phyloP scores from a whole-genome alignment of 2,329 filamentous ascomycete species.

The Magnaporthiopsis rhizophila region DNA sequence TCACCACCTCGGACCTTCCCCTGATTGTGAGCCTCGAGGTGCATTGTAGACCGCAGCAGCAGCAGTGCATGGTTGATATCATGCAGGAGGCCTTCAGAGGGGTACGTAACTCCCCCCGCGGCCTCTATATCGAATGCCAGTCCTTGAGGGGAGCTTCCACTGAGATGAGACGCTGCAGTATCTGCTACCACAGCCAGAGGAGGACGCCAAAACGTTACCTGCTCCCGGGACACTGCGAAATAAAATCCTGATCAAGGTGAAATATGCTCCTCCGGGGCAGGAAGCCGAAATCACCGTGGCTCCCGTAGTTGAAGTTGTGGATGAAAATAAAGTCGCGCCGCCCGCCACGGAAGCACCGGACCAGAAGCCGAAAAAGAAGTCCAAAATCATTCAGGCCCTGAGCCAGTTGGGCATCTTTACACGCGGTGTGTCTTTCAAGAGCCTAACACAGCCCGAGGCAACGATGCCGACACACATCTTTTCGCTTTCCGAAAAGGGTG shows the following conservation, averaged over 20 bases:
- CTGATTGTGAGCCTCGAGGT: conserved; percentile 94
- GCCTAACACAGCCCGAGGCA: conserved; percentile 64
- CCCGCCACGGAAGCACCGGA: conserved; percentile 7
- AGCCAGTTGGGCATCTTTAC: conserved; percentile 77
- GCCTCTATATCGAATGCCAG: neutral
- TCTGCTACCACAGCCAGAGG: conserved; percentile 50
- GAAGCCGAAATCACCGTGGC: neutral
- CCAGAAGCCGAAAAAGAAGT: conserved; percentile 19
- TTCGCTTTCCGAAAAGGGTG: conserved; percentile 53
- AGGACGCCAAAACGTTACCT: conserved; percentile 46
- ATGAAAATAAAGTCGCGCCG: neutral
- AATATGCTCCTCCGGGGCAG: conserved; percentile 46
- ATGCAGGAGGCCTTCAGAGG: conserved; percentile 80
- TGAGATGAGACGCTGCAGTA: conserved; percentile 22
- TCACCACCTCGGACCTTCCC: conserved; percentile 66
- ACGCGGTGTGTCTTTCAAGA: conserved; percentile 73
- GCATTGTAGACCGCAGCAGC: conserved; percentile 72
- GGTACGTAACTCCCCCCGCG: neutral
- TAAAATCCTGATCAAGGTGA: conserved; percentile 82
- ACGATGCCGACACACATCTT: conserved; percentile 62
- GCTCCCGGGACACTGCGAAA: conserved; percentile 60
- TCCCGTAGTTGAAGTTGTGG: no score
- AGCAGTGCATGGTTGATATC: conserved; percentile 84
- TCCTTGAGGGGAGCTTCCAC: neutral
- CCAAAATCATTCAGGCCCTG: conserved; percentile 64